phyloP scores from a whole-genome alignment of 2,329 filamentous ascomycete species.

The Arthrobotrys iridis region DNA sequence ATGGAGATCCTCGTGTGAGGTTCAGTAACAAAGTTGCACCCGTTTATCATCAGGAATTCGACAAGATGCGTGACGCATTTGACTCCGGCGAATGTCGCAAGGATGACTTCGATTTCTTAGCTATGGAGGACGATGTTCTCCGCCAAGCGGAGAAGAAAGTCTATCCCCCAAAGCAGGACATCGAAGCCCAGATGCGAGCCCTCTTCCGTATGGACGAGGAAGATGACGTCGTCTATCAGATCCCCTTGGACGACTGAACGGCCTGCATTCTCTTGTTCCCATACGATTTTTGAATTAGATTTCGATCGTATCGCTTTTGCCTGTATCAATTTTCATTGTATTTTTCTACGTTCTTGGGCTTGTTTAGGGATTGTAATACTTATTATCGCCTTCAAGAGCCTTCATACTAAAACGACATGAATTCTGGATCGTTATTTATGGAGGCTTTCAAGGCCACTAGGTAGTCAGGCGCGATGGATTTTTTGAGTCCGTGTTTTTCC shows the following conservation, averaged over 20 bases:
- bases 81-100: conserved; percentile 19
- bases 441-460: background rate
- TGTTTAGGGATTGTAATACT: background rate
- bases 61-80: background rate
- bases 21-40: conserved; percentile 13
- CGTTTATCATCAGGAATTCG: conserved; percentile 22
- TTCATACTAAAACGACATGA: background rate
- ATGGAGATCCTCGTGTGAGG: conserved; percentile 17
- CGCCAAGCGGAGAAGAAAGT: conserved; percentile 25
- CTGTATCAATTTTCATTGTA: background rate
- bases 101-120: conserved; percentile 30
- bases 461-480: conserved; percentile 8
- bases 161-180: conserved; percentile 25
- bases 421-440: background rate
- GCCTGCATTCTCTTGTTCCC: background rate
- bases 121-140: conserved; percentile 33
- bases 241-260: conserved; percentile 37
- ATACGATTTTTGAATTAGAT: background rate
- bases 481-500: background rate
- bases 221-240: conserved; percentile 47
- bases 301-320: conserved; percentile 1
- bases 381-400: background rate
- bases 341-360: background rate
- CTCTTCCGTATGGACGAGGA: conserved; percentile 45
- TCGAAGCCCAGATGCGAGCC: conserved; percentile 34